Conservation (phyloP, 345 rosid genomes). For the Pistacia vera region DNA sequence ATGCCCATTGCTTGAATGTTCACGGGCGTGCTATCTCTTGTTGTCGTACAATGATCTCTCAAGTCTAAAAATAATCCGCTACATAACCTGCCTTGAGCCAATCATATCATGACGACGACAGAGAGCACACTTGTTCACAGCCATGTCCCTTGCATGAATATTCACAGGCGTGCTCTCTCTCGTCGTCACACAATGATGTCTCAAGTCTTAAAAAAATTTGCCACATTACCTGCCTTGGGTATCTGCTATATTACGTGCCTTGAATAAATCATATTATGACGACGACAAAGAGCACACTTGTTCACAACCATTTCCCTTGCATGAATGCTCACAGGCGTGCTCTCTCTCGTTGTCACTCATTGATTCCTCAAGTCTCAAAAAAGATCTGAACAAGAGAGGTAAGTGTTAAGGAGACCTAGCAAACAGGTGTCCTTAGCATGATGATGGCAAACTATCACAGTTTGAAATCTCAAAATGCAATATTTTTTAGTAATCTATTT, state of each 20-base stretch:
- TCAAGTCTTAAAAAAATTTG: constrained; percentile 6
- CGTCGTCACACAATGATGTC: constrained; percentile 37
- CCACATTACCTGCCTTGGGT: background rate
- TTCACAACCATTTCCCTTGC: constrained; percentile 31
- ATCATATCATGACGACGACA: constrained; percentile 33
- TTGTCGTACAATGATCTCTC: no score
- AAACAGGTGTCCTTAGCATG: background rate
- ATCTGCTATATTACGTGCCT: no score
- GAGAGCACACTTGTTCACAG: constrained; percentile 44
- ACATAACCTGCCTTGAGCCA: no score
- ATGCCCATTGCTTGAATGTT: no score
- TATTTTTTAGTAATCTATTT: no score
- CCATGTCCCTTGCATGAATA: constrained; percentile 33
- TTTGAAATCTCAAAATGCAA: background rate
- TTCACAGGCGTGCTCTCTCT: constrained; percentile 63
- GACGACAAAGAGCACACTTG: constrained; percentile 46
- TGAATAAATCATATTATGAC: constrained; percentile 22
- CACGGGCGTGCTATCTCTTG: no score
- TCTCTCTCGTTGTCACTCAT: constrained; percentile 59
- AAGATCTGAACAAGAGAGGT: no score
- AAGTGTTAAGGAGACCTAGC: background rate
- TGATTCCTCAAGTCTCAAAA: constrained; percentile 3
- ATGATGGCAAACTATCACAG: background rate
- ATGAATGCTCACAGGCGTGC: constrained; percentile 47
- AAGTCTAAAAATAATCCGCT: no score